Conservation (phyloP, 2,329 filamentous ascomycete genomes). For the Trichophyton schoenleinii region DNA sequence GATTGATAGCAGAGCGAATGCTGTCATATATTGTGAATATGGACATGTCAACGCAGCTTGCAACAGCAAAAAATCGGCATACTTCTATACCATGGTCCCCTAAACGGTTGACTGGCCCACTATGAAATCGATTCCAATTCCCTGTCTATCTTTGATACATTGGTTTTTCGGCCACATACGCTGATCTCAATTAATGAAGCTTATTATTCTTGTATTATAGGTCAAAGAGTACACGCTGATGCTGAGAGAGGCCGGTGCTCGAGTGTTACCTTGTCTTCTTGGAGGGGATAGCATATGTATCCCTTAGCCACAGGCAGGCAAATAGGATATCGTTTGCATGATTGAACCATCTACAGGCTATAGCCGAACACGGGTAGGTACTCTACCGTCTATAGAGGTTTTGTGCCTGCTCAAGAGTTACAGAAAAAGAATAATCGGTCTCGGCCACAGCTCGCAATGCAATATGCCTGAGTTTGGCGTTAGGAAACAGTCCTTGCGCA, state of each 20-base stretch:
- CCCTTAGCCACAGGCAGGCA: slow-evolving; percentile 46
- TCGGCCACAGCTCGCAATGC: not conserved
- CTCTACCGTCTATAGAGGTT: not conserved
- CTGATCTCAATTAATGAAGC: slow-evolving; percentile 42
- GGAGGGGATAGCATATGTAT: slow-evolving; percentile 46
- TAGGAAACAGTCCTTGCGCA: not conserved
- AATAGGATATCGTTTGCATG: slow-evolving; percentile 35
- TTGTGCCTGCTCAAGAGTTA: not conserved
- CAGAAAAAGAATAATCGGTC: too few relatives aligned
- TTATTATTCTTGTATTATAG: slow-evolving; percentile 44
- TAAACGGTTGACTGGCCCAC: not conserved
- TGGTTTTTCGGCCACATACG: slow-evolving; percentile 36
- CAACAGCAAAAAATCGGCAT: not conserved
- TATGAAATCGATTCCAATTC: too few relatives aligned
- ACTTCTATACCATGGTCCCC: not conserved
- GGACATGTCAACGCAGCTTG: slow-evolving; percentile 40
- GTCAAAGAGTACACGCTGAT: slow-evolving; percentile 41
- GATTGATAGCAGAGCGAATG: slow-evolving; percentile 44
- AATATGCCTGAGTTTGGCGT: not conserved
- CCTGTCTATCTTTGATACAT: not conserved
- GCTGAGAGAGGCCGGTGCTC: slow-evolving; percentile 35
- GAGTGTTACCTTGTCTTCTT: slow-evolving; percentile 39
- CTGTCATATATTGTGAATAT: slow-evolving; percentile 39
- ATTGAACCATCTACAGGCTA: slow-evolving; percentile 4
- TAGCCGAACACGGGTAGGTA: not conserved